Evolutionary conservation across 495 filamentous ascomycete species (phyloP).

Genomic region (Tirmania nivea): DNA sequence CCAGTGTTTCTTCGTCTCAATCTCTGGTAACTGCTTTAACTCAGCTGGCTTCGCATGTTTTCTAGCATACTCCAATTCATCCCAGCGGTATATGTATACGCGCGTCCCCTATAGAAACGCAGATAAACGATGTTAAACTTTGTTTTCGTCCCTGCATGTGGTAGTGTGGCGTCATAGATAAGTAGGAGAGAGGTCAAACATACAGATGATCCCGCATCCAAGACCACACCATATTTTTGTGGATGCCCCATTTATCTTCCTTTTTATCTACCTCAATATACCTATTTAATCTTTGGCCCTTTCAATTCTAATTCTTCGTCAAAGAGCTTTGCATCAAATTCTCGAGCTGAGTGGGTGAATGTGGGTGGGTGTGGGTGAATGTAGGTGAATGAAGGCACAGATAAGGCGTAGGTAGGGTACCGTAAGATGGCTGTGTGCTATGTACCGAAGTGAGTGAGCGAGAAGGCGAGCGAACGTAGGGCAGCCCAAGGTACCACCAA

Average conservation of each 20-base stretch:
- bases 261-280: not conserved
- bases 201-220: conserved; percentile 51
- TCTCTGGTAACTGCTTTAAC: conserved; percentile 47
- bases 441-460: no score
- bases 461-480: no score
- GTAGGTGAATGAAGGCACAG: no score
- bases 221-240: conserved; percentile 39
- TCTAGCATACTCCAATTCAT: conserved; percentile 47
- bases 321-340: no score
- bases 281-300: not conserved
- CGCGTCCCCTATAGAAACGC: conserved; percentile 41
- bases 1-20: conserved; percentile 69
- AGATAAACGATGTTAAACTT: not conserved
- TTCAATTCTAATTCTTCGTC: no score
- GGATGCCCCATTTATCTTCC: not conserved
- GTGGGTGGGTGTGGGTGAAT: no score
- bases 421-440: no score
- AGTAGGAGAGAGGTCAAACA: conserved; percentile 10
- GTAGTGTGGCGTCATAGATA: not conserved
- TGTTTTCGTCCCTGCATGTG: not conserved
- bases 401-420: no score
- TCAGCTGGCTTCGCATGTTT: conserved; percentile 37
- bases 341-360: no score
- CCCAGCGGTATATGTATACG: conserved; percentile 81
- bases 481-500: no score